Conservation (phyloP, 352 stramenopile species). For the Phytophthora hybrid region DNA sequence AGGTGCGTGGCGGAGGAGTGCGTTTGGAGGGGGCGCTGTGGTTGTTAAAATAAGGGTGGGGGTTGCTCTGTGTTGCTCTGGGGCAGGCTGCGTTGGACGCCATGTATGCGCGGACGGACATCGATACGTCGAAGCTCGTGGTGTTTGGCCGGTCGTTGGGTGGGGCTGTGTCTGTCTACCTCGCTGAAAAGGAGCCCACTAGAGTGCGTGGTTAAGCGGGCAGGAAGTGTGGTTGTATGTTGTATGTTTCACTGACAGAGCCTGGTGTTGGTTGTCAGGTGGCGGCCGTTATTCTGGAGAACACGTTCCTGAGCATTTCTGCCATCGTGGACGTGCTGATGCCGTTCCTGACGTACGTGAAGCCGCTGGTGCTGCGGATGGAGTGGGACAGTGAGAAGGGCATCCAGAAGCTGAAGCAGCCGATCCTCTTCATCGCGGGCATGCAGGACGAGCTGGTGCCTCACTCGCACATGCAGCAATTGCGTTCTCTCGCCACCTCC, state of each 20-base stretch:
- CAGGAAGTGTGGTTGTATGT: not conserved
- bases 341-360: slow-evolving; percentile 91
- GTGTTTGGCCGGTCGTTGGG: slow-evolving; percentile 94
- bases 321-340: slow-evolving; percentile 95
- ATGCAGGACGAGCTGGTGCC: slow-evolving; percentile 93
- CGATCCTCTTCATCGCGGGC: slow-evolving; percentile 93
- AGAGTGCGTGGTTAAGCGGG: slow-evolving; percentile 44
- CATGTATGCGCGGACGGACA: slow-evolving; percentile 71
- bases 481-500: slow-evolving; percentile 75
- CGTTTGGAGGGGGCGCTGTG: not conserved
- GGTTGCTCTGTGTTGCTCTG: not conserved
- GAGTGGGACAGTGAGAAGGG: slow-evolving; percentile 85
- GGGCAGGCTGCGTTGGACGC: slow-evolving; percentile 80
- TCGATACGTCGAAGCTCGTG: slow-evolving; percentile 91
- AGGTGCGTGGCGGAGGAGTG: slow-evolving; percentile 45
- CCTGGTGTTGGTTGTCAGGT: slow-evolving; percentile 56
- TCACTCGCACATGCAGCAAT: slow-evolving; percentile 87
- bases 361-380: slow-evolving; percentile 91
- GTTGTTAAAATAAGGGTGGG: slow-evolving; percentile 1
- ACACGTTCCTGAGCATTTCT: slow-evolving; percentile 95
- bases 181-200: slow-evolving; percentile 81
- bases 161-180: slow-evolving; percentile 92
- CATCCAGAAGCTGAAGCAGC: slow-evolving; percentile 75
- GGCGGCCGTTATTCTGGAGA: slow-evolving; percentile 93
- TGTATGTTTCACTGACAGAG: too few species aligned